Conservation (phyloP, 2,329 filamentous ascomycete species). For the Ophiostoma triangulosporum region DNA sequence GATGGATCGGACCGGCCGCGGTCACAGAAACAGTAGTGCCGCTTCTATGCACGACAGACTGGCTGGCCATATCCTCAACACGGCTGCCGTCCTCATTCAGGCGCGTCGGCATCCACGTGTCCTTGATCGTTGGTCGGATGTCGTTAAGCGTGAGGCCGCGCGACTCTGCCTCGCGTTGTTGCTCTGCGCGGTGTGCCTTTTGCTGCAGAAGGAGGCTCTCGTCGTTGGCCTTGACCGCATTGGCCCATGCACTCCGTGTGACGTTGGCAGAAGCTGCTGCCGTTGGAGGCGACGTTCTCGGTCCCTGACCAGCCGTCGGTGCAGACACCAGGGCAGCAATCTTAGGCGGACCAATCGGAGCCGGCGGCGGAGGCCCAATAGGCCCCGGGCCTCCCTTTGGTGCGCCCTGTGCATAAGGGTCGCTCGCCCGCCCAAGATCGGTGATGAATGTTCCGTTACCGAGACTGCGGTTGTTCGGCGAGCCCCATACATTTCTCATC, state of each 20-base stretch:
- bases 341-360: constrained; percentile 2
- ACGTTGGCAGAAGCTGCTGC: background rate
- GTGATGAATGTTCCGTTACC: constrained; percentile 67
- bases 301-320: background rate
- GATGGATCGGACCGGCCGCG: constrained; percentile 12
- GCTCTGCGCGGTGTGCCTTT: constrained; percentile 26
- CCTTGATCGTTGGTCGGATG: constrained; percentile 34
- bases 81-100: constrained; percentile 24
- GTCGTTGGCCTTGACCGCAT: constrained; percentile 32
- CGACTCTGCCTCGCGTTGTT: constrained; percentile 30
- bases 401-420: constrained; percentile 19
- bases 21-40: constrained; percentile 10
- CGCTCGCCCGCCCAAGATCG: constrained; percentile 38
- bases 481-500: constrained; percentile 58
- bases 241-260: constrained; percentile 23
- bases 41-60: constrained; percentile 17
- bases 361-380: constrained; percentile 18
- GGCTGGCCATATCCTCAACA: constrained; percentile 18
- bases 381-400: constrained; percentile 12
- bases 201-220: constrained; percentile 28
- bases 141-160: constrained; percentile 32
- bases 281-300: background rate
- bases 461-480: constrained; percentile 55
- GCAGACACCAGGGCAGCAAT: background rate
- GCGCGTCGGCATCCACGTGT: constrained; percentile 37